Evolutionary conservation across 345 rosid species (phyloP).

Genomic region (Hibiscus mutabilis): DNA sequence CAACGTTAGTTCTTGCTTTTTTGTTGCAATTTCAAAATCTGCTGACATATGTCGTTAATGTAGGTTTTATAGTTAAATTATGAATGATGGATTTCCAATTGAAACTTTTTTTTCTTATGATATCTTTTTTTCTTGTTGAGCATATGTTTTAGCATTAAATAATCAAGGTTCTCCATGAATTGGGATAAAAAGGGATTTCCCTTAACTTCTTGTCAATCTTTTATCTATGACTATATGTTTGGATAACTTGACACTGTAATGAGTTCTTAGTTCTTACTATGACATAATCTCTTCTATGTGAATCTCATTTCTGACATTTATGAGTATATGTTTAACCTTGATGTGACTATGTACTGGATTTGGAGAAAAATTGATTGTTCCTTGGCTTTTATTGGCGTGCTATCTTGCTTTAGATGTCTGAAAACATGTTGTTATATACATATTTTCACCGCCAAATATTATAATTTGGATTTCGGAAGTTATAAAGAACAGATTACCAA

Average conservation of each 20-base stretch:
- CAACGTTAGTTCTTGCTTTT: constrained; percentile 2
- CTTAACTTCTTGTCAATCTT: background rate
- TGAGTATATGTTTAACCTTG: background rate
- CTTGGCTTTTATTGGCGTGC: background rate
- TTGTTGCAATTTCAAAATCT: background rate
- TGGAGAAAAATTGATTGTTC: background rate
- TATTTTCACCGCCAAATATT: background rate
- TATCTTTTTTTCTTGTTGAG: background rate
- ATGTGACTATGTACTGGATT: background rate
- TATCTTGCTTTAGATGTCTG: background rate
- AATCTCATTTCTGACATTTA: background rate
- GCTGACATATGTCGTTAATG: background rate
- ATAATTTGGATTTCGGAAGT: background rate
- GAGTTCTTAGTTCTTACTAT: background rate
- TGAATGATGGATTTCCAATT: constrained; percentile 2
- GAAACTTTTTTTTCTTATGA: background rate
- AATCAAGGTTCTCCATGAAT: background rate
- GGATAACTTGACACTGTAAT: background rate
- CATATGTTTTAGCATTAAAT: background rate
- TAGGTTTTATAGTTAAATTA: background rate
- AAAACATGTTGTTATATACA: background rate
- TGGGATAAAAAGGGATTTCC: background rate
- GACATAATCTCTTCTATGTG: background rate
- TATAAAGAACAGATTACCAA: background rate
- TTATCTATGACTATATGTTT: background rate